Evolutionary conservation across 2,329 filamentous ascomycete species (phyloP).

Genomic region (Cytospora chrysosperma): DNA sequence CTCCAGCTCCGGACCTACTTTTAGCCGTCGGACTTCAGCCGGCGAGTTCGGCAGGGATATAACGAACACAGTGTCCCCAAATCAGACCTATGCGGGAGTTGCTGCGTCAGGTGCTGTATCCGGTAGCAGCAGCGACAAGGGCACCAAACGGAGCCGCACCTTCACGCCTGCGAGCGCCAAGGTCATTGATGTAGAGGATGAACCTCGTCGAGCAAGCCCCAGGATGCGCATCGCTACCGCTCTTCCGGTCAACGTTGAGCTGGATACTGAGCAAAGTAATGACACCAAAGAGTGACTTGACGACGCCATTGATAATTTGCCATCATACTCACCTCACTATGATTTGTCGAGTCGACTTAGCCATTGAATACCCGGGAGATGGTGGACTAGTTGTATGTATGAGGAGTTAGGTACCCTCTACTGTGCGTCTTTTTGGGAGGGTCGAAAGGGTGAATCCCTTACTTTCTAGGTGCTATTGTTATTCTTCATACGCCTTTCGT

Average conservation of each 20-base stretch:
- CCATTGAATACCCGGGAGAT: neutral
- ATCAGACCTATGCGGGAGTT: conserved; percentile 26
- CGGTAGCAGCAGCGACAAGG: conserved; percentile 34
- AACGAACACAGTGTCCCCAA: conserved; percentile 31
- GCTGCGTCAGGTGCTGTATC: conserved; percentile 21
- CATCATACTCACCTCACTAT: no score
- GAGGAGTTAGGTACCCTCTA: neutral
- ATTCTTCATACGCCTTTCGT: neutral
- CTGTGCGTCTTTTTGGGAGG: neutral
- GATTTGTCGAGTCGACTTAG: neutral
- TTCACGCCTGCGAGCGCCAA: conserved; percentile 48
- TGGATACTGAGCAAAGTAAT: neutral
- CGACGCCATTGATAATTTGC: no score
- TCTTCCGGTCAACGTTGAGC: neutral
- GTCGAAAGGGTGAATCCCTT: no score
- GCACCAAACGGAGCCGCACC: conserved; percentile 46
- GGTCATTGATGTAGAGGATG: conserved; percentile 48
- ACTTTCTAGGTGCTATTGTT: neutral
- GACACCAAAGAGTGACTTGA: neutral
- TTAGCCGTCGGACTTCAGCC: conserved; percentile 32
- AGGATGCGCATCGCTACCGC: conserved; percentile 22
- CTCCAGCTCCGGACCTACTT: conserved; percentile 30
- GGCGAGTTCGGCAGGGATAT: conserved; percentile 35
- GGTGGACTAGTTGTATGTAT: neutral
- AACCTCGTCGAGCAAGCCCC: conserved; percentile 41